Evolutionary conservation across 2,329 filamentous ascomycete genomes (phyloP).

Genomic region (Ophiocordyceps australis): DNA sequence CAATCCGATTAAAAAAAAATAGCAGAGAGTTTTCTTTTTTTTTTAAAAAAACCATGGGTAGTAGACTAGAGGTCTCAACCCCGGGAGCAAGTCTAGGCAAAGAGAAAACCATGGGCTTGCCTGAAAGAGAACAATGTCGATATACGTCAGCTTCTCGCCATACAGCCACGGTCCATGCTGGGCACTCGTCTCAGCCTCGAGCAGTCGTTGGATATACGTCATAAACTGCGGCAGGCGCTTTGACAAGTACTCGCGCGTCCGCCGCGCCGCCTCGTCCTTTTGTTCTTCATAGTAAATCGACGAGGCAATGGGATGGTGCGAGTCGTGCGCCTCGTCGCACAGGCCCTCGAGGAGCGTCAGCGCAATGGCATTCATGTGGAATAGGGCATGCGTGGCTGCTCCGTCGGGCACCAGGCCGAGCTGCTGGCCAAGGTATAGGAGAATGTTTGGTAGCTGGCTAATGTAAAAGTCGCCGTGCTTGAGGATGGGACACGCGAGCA

Average conservation of each 20-base stretch:
- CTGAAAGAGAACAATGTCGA: slow-evolving; percentile 58
- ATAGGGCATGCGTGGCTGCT: slow-evolving; percentile 23
- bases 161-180: slow-evolving; percentile 50
- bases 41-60: too few relatives aligned
- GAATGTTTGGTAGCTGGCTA: slow-evolving; percentile 54
- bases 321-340: slow-evolving; percentile 55
- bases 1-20: background rate
- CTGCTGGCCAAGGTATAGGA: slow-evolving; percentile 47
- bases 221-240: slow-evolving; percentile 55
- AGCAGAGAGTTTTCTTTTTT: too few relatives aligned
- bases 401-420: slow-evolving; percentile 33
- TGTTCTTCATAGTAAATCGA: slow-evolving; percentile 56
- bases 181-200: slow-evolving; percentile 34
- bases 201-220: slow-evolving; percentile 48
- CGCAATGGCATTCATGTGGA: slow-evolving; percentile 41
- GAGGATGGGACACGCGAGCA: slow-evolving; percentile 49
- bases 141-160: slow-evolving; percentile 46
- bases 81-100: too few relatives aligned
- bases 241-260: slow-evolving; percentile 36
- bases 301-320: slow-evolving; percentile 51
- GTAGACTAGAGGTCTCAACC: too few relatives aligned
- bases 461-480: slow-evolving; percentile 42
- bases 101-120: slow-evolving; percentile 10
- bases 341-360: slow-evolving; percentile 56
- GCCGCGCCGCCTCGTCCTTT: slow-evolving; percentile 43